These are phyloP conservation scores for Fonsecaea nubica DNA, from an alignment of 2,329 filamentous ascomycete species.

Conservation along the genomic window DNA sequence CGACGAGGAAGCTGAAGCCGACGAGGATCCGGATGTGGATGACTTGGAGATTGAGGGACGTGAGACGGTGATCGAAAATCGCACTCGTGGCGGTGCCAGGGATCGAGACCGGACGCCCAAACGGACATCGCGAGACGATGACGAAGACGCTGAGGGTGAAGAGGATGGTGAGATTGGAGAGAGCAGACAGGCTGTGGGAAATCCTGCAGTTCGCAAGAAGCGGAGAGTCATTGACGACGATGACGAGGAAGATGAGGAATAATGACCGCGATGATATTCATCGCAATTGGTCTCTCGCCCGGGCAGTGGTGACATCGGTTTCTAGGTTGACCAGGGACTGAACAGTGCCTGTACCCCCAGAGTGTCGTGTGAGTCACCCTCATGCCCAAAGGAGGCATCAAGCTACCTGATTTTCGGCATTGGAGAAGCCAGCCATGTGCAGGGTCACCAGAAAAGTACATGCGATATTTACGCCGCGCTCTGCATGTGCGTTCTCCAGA, in stretches of 20 bases:
- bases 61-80: conserved; percentile 37
- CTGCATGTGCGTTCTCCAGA: neutral
- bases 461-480: neutral
- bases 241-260: conserved; percentile 38
- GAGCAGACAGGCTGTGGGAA: conserved; percentile 21
- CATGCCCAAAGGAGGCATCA: neutral
- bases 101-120: conserved; percentile 25
- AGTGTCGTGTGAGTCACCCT: neutral
- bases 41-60: conserved; percentile 45
- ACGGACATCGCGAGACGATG: conserved; percentile 26
- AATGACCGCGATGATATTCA: neutral
- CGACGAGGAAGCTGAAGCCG: conserved; percentile 49
- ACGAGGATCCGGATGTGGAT: conserved; percentile 52
- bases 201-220: conserved; percentile 38
- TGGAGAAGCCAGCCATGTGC: neutral
- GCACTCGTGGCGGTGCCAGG: conserved; percentile 31
- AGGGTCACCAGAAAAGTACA: neutral
- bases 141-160: conserved; percentile 32
- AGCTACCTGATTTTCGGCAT: neutral
- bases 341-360: neutral
- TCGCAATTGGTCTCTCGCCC: neutral
- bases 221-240: conserved; percentile 40
- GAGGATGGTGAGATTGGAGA: conserved; percentile 31
- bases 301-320: neutral
- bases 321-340: neutral